A percentile compares a stretch with the other conserved stretches of the same genome.
These are phyloP conservation scores for Passiflora organensis DNA, from an alignment of 345 rosid species.

Conservation along the genomic window DNA sequence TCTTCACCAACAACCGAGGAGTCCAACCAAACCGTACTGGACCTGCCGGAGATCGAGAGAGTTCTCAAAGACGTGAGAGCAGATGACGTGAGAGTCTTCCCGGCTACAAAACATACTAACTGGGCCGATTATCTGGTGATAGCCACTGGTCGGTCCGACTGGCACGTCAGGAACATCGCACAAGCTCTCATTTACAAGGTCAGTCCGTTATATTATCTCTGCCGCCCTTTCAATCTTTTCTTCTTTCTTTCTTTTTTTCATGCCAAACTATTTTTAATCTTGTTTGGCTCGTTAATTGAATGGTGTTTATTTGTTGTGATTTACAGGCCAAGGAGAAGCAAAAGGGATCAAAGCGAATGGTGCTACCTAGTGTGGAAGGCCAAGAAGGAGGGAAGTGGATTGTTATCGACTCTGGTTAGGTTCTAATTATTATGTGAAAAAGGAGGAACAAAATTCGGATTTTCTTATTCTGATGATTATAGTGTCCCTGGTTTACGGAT, in stretches of 20 bases:
- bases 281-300: not conserved
- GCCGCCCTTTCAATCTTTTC: no score
- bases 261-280: not conserved
- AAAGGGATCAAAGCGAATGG: conserved; percentile 52
- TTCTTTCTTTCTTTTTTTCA: not conserved
- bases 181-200: conserved; percentile 72
- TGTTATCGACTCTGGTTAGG: conserved; percentile 72
- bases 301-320: no score
- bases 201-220: not conserved
- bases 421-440: not conserved
- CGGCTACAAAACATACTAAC: conserved; percentile 38
- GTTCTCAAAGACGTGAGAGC: conserved; percentile 76
- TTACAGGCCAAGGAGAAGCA: conserved; percentile 83
- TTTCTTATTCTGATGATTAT: not conserved
- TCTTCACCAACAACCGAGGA: conserved; percentile 11
- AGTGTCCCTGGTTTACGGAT: not conserved
- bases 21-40: conserved; percentile 28
- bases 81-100: conserved; percentile 69
- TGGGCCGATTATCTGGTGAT: conserved; percentile 81
- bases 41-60: conserved; percentile 62
- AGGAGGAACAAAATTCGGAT: not conserved
- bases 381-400: conserved; percentile 79
- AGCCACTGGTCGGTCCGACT: conserved; percentile 83
- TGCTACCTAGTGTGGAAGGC: conserved; percentile 67
- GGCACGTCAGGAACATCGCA: conserved; percentile 90